Evolutionary conservation across 2,329 filamentous ascomycete genomes (phyloP).

Genomic region (Periconia sp.): DNA sequence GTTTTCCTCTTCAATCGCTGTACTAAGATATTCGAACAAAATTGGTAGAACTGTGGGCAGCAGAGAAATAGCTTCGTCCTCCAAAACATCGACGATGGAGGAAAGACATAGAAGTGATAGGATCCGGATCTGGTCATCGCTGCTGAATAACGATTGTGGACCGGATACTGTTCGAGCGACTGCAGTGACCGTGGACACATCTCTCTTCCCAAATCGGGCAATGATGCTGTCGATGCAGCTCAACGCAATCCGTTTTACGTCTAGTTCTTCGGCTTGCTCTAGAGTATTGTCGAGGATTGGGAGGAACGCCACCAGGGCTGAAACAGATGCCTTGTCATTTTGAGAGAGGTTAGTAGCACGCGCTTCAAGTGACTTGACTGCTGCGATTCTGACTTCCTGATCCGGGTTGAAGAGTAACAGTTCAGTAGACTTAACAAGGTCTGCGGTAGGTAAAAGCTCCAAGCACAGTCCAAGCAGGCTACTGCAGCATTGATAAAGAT

Average conservation of each 20-base stretch:
- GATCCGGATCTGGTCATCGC: conserved; percentile 74
- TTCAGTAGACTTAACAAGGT: conserved; percentile 89
- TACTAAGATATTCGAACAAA: conserved; percentile 72
- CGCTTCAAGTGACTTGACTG: conserved; percentile 72
- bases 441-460: conserved; percentile 80
- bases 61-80: conserved; percentile 83
- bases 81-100: conserved; percentile 85
- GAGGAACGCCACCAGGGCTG: conserved; percentile 77
- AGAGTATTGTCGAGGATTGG: conserved; percentile 80
- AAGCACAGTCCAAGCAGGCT: conserved; percentile 80
- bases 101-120: conserved; percentile 89
- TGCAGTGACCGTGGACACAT: conserved; percentile 74
- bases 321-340: conserved; percentile 70
- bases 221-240: conserved; percentile 90
- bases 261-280: conserved; percentile 71
- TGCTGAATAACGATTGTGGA: conserved; percentile 74
- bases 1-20: conserved; percentile 63
- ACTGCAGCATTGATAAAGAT: conserved; percentile 57
- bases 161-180: conserved; percentile 81
- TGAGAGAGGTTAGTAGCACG: conserved; percentile 77
- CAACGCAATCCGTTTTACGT: conserved; percentile 84
- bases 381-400: conserved; percentile 76
- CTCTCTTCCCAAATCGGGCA: conserved; percentile 94
- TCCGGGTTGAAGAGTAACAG: conserved; percentile 78
- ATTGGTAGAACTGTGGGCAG: conserved; percentile 77